Evolutionary conservation across 2,329 filamentous ascomycete species (phyloP), one percentile per base, ranked within the genome.

Genomic region (Lecanicillium sp.): DNA sequence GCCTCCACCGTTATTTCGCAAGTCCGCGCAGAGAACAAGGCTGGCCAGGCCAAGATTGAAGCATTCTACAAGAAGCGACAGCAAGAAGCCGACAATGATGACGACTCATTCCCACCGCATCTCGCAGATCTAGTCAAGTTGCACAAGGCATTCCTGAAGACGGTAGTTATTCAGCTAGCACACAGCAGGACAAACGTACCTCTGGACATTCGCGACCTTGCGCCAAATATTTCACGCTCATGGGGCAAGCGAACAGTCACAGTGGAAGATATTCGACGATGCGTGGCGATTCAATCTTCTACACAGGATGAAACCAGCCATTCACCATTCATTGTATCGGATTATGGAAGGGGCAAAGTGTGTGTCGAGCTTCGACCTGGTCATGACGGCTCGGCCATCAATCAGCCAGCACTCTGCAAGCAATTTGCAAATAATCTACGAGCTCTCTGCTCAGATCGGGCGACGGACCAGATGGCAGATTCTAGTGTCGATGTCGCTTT

Each of bases 241-340:
- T 89, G 83, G 83, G 80, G 82, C 43, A 86, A 83, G 61, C 71
- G 82, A 22, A 69, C 70, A 41, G 80, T 87, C 13, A 73, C 68
- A 0, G 60, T 73, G 1, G 73, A 78, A 29, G 83, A 89, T 50
- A 64, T 88, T 34, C 76, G 77, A 44, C 69, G 75, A 44, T 74
- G 80, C 45, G 58, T 89, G 16, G 82, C 80, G 35, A 61, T 87
- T n/a, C 68, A 80, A 50, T 48, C 54, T 9, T 56, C 52, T 2
- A 57, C 60, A 43, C 63, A 62, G 4, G 31, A 48, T 17, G 38
- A 32, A 8, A 43, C 50, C 27, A 37, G 43, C 6, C 32, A 46
- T 25, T 57, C 60, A 3, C 65, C 64, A 3, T 69, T 70, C 44
- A 62, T 64, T 39, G 51, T 75, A 9, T 57, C 63, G 19, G 68